These are phyloP conservation scores for Camelina hispida DNA, from an alignment of 345 rosid genomes.

Conservation along the genomic window DNA sequence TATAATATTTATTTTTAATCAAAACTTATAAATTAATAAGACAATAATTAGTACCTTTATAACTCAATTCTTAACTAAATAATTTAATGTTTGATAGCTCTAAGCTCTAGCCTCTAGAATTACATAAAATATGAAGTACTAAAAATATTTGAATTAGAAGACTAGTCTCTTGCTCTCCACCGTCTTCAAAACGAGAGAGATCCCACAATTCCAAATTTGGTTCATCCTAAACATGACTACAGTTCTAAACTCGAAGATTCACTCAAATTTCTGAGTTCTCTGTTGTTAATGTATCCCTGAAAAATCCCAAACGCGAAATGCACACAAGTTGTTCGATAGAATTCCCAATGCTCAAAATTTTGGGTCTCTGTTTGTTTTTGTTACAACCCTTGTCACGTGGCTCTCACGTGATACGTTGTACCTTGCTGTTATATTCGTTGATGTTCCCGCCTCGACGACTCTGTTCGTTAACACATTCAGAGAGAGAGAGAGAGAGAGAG, in stretches of 20 bases:
- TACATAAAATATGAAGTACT: no score
- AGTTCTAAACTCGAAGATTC: background rate
- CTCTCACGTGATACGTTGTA: constrained; percentile 20
- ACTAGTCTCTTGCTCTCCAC: background rate
- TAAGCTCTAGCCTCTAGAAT: no score
- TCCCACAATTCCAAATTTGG: background rate
- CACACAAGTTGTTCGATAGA: constrained; percentile 28
- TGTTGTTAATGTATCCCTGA: background rate
- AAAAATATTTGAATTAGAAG: no score
- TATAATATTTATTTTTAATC: no score
- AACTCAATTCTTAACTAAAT: no score
- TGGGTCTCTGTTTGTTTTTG: background rate
- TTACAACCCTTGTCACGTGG: constrained; percentile 25
- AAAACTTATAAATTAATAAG: no score
- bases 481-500: background rate
- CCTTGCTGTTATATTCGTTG: background rate
- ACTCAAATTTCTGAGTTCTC: background rate
- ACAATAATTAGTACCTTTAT: no score
- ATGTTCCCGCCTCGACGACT: constrained; percentile 9
- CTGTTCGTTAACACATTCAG: background rate
- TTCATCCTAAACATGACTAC: constrained; percentile 4
- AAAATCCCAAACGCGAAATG: background rate
- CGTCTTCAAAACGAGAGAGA: background rate
- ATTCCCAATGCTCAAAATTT: background rate
- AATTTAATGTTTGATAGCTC: no score